These are phyloP conservation scores for Podospora fimiseda DNA, from an alignment of 495 filamentous ascomycete species.

Conservation along the genomic window DNA sequence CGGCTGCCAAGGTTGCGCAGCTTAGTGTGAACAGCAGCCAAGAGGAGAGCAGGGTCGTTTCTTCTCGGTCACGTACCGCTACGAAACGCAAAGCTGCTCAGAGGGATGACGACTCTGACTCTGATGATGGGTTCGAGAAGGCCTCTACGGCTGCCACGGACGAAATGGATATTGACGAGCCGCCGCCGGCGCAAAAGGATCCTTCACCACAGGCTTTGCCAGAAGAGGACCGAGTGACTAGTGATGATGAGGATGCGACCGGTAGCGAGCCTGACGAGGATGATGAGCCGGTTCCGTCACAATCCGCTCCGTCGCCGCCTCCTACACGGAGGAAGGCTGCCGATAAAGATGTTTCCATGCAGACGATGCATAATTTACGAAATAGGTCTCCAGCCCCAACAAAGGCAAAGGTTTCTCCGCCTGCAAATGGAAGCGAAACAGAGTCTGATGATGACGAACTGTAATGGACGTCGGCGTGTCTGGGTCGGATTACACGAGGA, in stretches of 20 bases:
- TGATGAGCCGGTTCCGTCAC: constrained; percentile 14
- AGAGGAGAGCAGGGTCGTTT: neutral
- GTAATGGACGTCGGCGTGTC: too few relatives aligned
- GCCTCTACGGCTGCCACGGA: neutral
- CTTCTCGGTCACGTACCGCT: constrained; percentile 44
- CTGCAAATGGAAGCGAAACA: constrained; percentile 33
- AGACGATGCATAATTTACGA: constrained; percentile 19
- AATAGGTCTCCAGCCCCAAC: too few relatives aligned
- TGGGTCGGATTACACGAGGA: too few relatives aligned
- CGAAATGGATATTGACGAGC: constrained; percentile 51
- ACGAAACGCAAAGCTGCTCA: constrained; percentile 34
- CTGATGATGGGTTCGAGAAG: constrained; percentile 47
- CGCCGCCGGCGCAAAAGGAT: too few relatives aligned
- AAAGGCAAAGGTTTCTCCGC: constrained; percentile 13
- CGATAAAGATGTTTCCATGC: constrained; percentile 6
- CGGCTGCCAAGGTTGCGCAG: constrained; percentile 2
- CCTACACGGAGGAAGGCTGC: neutral
- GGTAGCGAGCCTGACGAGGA: constrained; percentile 43
- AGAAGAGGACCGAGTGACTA: constrained; percentile 33
- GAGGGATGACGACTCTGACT: constrained; percentile 37
- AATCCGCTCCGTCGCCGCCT: constrained; percentile 14
- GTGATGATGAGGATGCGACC: constrained; percentile 35
- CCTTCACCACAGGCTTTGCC: neutral
- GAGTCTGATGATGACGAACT: constrained; percentile 41
- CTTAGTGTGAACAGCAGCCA: neutral